A percentile compares a stretch with the other conserved stretches of the same genome.
Evolutionary conservation across 2,329 filamentous ascomycete genomes (phyloP).

Genomic region (Myriosclerotinia curreyana): DNA sequence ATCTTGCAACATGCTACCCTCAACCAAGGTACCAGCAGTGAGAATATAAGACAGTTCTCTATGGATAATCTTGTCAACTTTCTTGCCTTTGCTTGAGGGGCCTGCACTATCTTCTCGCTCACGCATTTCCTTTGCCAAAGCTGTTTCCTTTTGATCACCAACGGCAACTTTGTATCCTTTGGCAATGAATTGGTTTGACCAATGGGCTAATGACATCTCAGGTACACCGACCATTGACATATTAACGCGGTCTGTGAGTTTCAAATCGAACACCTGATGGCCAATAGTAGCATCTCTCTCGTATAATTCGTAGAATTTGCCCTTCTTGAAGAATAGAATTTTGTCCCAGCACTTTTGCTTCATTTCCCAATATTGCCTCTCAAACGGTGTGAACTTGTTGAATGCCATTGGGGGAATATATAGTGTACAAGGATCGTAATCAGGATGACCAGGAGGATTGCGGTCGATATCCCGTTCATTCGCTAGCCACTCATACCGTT

Average conservation of each 20-base stretch:
- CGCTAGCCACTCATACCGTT: slow-evolving; percentile 87
- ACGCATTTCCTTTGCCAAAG: slow-evolving; percentile 97
- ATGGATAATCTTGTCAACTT: slow-evolving; percentile 84
- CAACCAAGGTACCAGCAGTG: slow-evolving; percentile 88
- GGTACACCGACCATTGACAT: slow-evolving; percentile 99
- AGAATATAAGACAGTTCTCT: slow-evolving; percentile 88
- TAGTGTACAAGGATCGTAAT: slow-evolving; percentile 89
- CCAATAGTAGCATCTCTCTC: slow-evolving; percentile 97
- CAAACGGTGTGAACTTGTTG: slow-evolving; percentile 84
- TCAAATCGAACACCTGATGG: slow-evolving; percentile 94
- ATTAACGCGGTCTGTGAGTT: slow-evolving; percentile 96
- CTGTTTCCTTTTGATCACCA: slow-evolving; percentile 95
- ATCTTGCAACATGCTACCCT: slow-evolving; percentile 94
- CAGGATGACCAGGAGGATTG: slow-evolving; percentile 72
- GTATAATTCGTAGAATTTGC: slow-evolving; percentile 98
- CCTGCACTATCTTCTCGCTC: slow-evolving; percentile 64
- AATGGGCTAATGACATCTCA: slow-evolving; percentile 90
- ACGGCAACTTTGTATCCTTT: slow-evolving; percentile 97
- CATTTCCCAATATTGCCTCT: slow-evolving; percentile 99
- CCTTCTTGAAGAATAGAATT: slow-evolving; percentile 99
- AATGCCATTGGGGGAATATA: slow-evolving; percentile 81
- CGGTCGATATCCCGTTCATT: slow-evolving; percentile 81
- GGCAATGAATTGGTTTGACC: slow-evolving; percentile 97
- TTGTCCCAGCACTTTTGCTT: slow-evolving; percentile 98
- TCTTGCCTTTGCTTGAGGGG: slow-evolving; percentile 25